Base-by-base conservation (phyloP, 805 yeast genomes). In the Zygoascus flipseniorum region DNA sequence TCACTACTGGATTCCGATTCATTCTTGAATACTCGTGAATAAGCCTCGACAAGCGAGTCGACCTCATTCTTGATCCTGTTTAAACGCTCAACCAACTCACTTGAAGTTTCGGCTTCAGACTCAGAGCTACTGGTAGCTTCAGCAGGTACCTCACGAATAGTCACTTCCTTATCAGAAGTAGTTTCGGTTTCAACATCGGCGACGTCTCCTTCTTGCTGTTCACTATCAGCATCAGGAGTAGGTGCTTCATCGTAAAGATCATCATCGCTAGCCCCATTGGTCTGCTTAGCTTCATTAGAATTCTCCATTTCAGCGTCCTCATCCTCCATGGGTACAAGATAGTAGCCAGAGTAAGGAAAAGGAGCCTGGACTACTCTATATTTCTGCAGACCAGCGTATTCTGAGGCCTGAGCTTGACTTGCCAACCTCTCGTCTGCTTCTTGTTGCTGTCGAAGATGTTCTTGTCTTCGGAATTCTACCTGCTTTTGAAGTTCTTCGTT, bases 31-130 rank as follows among this genome's bases (percentile, higher is more conserved):
- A 61, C 50, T 5, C 64, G 52, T 41, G 60, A 56, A 50, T 53
- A 59, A 6, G 60, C 58, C 32, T 58, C 63, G 19, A 58, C 53
- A 5, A 52, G 52, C 6, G 31, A 23, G 35, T 54, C 51, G n/a
- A 56, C 53, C 50, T 54, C 48, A 23, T 42, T n/a, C 53, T 53
- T 43, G 48, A 58, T 53, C 16, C 47, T 39, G 14, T 47, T 19
- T 35, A 59, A 41, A 9, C 19, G 28, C 37, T 49, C 51, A 20
- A 45, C 19, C 31, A 42, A 20, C 20, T 19, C 42, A 37, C 31
- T 31, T 2, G 37, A 28, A 5, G 26, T 13, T 19, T 35, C 42
- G 16, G 19, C 47, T 23, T 37, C 52, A 5, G 53, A n/a, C 18
- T 48, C 52, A 13, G 46, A 37, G 8, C 42, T 4, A 13, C 43